Conservation (phyloP, 257 asterid genomes). For the Cordia subcordata region DNA sequence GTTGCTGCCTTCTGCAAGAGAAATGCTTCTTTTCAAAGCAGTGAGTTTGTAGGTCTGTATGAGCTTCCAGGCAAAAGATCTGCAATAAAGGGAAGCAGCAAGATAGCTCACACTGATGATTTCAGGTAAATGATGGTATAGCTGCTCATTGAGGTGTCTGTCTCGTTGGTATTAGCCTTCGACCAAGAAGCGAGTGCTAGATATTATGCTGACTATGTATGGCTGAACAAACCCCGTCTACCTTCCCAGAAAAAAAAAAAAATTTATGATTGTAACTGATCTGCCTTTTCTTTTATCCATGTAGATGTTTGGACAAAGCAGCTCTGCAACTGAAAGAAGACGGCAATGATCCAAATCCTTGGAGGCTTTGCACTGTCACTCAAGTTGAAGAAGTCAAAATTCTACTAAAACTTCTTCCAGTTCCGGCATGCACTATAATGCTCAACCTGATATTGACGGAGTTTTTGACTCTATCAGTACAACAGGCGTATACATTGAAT, state of each 20-base stretch:
- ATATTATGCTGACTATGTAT: too few species aligned
- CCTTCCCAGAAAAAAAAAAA: background rate
- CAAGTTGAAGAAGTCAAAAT: slow-evolving; percentile 97
- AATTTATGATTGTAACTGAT: too few species aligned
- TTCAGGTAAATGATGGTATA: slow-evolving; percentile 47
- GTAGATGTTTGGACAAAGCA: slow-evolving; percentile 90
- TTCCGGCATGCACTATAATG: slow-evolving; percentile 86
- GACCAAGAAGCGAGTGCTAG: too few species aligned
- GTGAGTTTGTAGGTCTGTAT: slow-evolving; percentile 76
- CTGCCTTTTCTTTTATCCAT: background rate
- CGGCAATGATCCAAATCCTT: slow-evolving; percentile 56
- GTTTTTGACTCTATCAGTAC: slow-evolving; percentile 85
- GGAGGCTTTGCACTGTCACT: slow-evolving; percentile 95
- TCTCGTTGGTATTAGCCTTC: background rate
- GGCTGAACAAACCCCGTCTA: background rate
- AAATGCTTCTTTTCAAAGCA: slow-evolving; percentile 53
- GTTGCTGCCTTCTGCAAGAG: slow-evolving; percentile 86
- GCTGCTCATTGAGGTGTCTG: background rate
- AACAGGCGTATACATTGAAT: slow-evolving; percentile 89
- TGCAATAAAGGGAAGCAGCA: slow-evolving; percentile 84
- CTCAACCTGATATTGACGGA: slow-evolving; percentile 74
- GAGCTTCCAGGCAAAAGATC: slow-evolving; percentile 86
- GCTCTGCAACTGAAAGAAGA: slow-evolving; percentile 92
- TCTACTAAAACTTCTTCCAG: slow-evolving; percentile 67
- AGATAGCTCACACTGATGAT: slow-evolving; percentile 82